Percentiles rank a stretch among this genome's conserved stretches.
These are phyloP conservation scores for Phytopythium ostracodes DNA, from an alignment of 352 stramenopile genomes.

Conservation along the genomic window DNA sequence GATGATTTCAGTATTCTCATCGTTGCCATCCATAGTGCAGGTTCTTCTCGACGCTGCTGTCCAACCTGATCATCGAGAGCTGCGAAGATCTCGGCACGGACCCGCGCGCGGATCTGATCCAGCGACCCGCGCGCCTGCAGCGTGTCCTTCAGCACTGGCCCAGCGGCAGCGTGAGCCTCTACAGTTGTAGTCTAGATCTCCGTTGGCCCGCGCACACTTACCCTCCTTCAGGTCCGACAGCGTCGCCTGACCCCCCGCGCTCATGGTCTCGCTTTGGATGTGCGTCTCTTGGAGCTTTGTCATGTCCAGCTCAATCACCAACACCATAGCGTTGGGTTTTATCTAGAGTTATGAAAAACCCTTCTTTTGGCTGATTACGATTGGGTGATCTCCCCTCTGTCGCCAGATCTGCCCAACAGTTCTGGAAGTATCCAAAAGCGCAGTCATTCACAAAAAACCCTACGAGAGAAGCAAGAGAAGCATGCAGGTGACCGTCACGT, in stretches of 20 bases:
- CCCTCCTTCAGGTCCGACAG: slow-evolving; percentile 65
- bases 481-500: slow-evolving; percentile 70
- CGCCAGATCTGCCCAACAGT: too few relatives aligned
- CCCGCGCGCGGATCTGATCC: slow-evolving; percentile 80
- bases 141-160: slow-evolving; percentile 77
- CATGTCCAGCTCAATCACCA: not conserved
- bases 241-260: slow-evolving; percentile 17
- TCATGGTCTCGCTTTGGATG: not conserved
- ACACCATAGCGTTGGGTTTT: too few relatives aligned
- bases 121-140: slow-evolving; percentile 69
- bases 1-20: not conserved
- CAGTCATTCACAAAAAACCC: not conserved
- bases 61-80: slow-evolving; percentile 72
- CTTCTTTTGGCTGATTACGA: not conserved
- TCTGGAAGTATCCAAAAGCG: not conserved
- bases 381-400: not conserved
- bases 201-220: not conserved
- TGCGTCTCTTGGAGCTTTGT: not conserved
- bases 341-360: too few relatives aligned
- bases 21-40: too few relatives aligned
- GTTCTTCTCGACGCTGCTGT: not conserved
- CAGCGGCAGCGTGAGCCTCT: not conserved
- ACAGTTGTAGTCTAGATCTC: not conserved
- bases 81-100: slow-evolving; percentile 83
- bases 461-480: slow-evolving; percentile 10